Evolutionary conservation across 768 basidiomycete genomes (phyloP).

Genomic region (Amanita molliuscula): DNA sequence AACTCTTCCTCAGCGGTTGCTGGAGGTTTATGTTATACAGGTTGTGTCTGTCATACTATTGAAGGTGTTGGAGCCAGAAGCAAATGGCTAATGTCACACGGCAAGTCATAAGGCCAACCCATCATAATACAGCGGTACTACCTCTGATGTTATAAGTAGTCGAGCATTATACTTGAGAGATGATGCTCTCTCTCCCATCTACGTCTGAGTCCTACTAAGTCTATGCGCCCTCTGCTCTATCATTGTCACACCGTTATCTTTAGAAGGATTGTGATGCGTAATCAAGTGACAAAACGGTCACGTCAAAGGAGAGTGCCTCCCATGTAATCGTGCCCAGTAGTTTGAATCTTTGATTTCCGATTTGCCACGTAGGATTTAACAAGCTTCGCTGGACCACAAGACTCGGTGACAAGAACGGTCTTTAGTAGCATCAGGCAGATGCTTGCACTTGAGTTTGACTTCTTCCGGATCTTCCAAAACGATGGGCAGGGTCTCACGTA

Average conservation of each 20-base stretch:
- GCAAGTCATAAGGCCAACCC: too few species aligned
- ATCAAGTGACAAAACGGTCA: too few species aligned
- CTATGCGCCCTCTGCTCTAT: too few species aligned
- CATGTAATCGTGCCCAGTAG: constrained; percentile 57
- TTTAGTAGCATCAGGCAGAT: constrained; percentile 42
- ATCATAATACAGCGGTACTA: too few species aligned
- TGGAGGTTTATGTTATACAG: constrained; percentile 23
- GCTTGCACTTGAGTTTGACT: constrained; percentile 25
- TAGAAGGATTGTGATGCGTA: too few species aligned
- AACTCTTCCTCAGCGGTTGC: constrained; percentile 47
- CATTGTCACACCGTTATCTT: too few species aligned
- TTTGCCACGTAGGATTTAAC: constrained; percentile 34
- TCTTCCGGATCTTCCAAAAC: constrained; percentile 32
- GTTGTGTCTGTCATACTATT: background rate
- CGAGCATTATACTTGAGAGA: too few species aligned
- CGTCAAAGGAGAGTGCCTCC: constrained; percentile 35
- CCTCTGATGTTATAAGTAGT: too few species aligned
- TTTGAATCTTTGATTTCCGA: constrained; percentile 12
- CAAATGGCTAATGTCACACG: too few species aligned
- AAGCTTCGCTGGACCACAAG: constrained; percentile 36
- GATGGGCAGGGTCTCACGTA: constrained; percentile 44
- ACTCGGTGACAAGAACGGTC: constrained; percentile 38
- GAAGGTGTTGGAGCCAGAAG: too few species aligned
- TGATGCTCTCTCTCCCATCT: too few species aligned
- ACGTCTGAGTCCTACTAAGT: too few species aligned